Percentiles rank a stretch among this genome's conserved stretches.
Evolutionary conservation across 331 rosid species (phyloP).

Genomic region (Rosa hybrid): DNA sequence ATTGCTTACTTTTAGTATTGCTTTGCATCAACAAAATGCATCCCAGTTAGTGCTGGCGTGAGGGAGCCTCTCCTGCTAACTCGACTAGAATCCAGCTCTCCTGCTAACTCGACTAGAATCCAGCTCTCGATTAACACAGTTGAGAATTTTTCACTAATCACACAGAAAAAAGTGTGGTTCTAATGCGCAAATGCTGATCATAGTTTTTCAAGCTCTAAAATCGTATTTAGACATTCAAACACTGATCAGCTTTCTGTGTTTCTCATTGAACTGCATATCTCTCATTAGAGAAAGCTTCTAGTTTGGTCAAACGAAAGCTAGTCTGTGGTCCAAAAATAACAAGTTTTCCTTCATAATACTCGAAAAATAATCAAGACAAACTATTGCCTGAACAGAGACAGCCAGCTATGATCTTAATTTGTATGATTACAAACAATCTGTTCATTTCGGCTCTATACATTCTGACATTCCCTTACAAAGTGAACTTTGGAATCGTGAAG

Average conservation of each 20-base stretch:
- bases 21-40: neutral
- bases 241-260: no score
- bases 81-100: neutral
- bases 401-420: neutral
- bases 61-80: neutral
- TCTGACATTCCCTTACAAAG: neutral
- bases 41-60: neutral
- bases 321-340: no score
- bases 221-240: neutral
- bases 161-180: neutral
- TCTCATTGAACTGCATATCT: no score
- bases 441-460: conserved; percentile 1
- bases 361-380: neutral
- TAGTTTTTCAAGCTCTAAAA: no score
- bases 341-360: neutral
- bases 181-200: neutral
- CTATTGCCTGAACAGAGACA: neutral
- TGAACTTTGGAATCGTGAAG: neutral
- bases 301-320: no score
- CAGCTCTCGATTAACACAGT: neutral
- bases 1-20: neutral
- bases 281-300: no score
- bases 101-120: neutral
- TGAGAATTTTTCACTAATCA: neutral
- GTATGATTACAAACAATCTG: neutral